Conservation (phyloP, 2,329 filamentous ascomycete genomes). For the Nigrospora osmanthi region DNA sequence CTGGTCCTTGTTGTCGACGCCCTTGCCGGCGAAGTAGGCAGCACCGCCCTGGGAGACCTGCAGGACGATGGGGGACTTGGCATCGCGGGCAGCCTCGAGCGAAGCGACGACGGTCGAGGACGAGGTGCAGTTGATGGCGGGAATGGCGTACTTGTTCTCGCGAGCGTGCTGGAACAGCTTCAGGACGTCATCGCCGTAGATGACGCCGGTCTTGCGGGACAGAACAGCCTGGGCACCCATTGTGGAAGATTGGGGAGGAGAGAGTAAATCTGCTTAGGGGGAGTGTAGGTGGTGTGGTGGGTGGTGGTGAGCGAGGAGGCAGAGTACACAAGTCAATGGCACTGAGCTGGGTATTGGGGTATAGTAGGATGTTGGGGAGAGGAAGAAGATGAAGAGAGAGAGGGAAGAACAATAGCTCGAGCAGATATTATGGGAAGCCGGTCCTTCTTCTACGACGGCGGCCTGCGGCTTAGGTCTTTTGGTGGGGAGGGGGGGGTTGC, state of each 20-base stretch:
- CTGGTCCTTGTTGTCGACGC: conserved; percentile 74
- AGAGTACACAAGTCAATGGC: too few species aligned
- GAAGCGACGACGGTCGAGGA: conserved; percentile 79
- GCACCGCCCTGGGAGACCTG: conserved; percentile 92
- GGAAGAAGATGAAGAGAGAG: too few species aligned
- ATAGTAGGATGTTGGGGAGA: too few species aligned
- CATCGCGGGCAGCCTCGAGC: conserved; percentile 90
- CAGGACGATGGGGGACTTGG: conserved; percentile 85
- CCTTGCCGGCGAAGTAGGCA: conserved; percentile 89
- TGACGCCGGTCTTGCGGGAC: conserved; percentile 16
- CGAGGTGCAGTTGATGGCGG: conserved; percentile 88
- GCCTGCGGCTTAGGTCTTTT: too few species aligned
- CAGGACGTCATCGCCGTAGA: conserved; percentile 18
- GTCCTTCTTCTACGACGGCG: too few species aligned
- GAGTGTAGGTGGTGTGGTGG: too few species aligned
- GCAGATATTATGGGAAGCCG: too few species aligned
- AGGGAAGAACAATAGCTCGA: too few species aligned
- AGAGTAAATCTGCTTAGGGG: too few species aligned
- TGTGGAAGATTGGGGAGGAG: neutral
- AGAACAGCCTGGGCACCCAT: conserved; percentile 8
- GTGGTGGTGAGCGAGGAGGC: too few species aligned
- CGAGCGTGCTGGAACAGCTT: conserved; percentile 73
- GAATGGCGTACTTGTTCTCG: conserved; percentile 82
- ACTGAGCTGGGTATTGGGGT: too few species aligned
- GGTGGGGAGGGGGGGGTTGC: too few species aligned